Base-by-base conservation (phyloP, 108 stramenopile species). In the Mediolabrus comicus region DNA sequence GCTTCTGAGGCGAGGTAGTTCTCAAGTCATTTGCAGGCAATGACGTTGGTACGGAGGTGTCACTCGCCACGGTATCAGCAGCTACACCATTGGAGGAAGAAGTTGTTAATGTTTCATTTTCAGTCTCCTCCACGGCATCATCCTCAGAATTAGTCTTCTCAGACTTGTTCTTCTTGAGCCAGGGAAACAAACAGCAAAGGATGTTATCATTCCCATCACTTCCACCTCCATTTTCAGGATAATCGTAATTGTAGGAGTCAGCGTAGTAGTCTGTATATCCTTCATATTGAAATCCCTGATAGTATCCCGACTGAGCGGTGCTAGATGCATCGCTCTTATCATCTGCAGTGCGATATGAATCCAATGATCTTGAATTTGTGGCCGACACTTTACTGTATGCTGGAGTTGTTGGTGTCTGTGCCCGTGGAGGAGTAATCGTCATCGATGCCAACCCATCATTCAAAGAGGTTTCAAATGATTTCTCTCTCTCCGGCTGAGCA, bases 51-150 rank as follows among this genome's bases (percentile, higher is more conserved):
- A 85, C 66, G n/a, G n/a, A n/a, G n/a, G n/a, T n/a, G n/a, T n/a
- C n/a, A 16, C 80, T 33, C 2, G 84, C 87, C 19, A 85, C 17
- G 3, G 83, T 76, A n/a, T 80, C 80, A 33, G 72, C 71, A 33
- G 81, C 75, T 14, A 78, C 76, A 31, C 70, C 74, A 11, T 79
- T 69, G 0, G 82, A 78, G 2, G 77, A 59, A 38, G 64, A 67
- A 53, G 73, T 84, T n/a, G 83, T 85, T 11, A 75, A 46, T 5
- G 46, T 53, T 33, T 74, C 81, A 71, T 81, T 83, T 12, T 65
- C 69, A 10, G 67, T 79, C 28, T 75, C 73, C 6, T 46, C 3
- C 2, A 19, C 60, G 19, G 16, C 43, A 43, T 39, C 60, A 19
- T 46, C 22, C 16, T 61, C 13, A 22, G 28, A 26, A 26, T 65